phyloP scores from a whole-genome alignment of 371 early-diverging fungal species.

The Mortierella sp. region DNA sequence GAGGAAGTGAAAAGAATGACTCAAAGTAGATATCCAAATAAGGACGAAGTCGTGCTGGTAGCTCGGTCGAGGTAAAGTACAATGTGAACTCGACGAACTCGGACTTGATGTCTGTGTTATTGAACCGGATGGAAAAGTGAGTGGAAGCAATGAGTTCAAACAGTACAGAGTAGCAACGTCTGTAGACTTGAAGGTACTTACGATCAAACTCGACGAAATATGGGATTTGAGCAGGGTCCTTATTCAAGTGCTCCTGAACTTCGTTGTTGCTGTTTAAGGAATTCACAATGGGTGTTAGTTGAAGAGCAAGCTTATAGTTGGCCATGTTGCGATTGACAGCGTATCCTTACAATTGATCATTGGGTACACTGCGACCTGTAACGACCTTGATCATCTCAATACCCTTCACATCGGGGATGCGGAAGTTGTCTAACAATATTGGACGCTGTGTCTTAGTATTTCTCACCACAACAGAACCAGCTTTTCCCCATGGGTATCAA shows the following conservation, averaged over 20 bases:
- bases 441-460: background rate
- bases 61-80: slow-evolving; percentile 58
- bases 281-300: too few relatives aligned
- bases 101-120: slow-evolving; percentile 64
- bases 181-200: slow-evolving; percentile 39
- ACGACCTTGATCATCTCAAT: slow-evolving; percentile 71
- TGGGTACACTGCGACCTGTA: slow-evolving; percentile 64
- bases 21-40: slow-evolving; percentile 68
- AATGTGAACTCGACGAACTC: slow-evolving; percentile 66
- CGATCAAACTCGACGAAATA: slow-evolving; percentile 74
- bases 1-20: slow-evolving; percentile 67
- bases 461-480: background rate
- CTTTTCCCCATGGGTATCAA: too few relatives aligned
- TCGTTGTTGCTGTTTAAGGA: slow-evolving; percentile 54
- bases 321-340: too few relatives aligned
- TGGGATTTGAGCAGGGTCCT: slow-evolving; percentile 63
- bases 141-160: too few relatives aligned
- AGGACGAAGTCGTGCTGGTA: slow-evolving; percentile 65
- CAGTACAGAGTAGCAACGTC: background rate
- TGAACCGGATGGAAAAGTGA: background rate
- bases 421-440: slow-evolving; percentile 58
- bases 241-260: slow-evolving; percentile 65
- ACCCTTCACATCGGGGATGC: slow-evolving; percentile 65
- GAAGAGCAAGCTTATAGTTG: too few relatives aligned
- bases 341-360: slow-evolving; percentile 55